Conservation (phyloP, 2,329 filamentous ascomycete species). For the Fusarium sp. region DNA sequence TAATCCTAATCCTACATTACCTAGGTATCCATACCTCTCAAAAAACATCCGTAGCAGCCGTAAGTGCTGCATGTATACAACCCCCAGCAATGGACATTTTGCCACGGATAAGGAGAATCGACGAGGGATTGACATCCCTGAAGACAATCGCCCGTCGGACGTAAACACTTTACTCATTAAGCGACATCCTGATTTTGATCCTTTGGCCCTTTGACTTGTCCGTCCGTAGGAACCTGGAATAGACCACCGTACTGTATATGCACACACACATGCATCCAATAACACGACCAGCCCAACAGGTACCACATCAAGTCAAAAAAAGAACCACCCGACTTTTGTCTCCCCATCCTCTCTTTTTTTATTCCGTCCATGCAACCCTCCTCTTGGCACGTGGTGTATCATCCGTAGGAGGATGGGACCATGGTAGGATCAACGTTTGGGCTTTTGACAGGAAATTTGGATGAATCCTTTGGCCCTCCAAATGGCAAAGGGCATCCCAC, state of each 20-base stretch:
- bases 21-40: not conserved
- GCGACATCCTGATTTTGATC: conserved; percentile 10
- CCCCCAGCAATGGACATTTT: not conserved
- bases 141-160: not conserved
- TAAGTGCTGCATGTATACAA: not conserved
- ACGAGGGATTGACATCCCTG: conserved; percentile 1
- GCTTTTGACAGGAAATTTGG: not conserved
- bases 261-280: conserved; percentile 18
- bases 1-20: no score
- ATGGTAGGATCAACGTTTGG: conserved; percentile 1
- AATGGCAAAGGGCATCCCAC: not conserved
- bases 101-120: not conserved
- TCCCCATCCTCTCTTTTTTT: not conserved
- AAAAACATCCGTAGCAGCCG: not conserved
- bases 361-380: conserved; percentile 26
- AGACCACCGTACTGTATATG: conserved; percentile 14
- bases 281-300: conserved; percentile 8
- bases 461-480: not conserved
- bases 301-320: conserved; percentile 9
- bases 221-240: conserved; percentile 8
- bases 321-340: conserved; percentile 11
- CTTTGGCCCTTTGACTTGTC: not conserved
- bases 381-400: conserved; percentile 26
- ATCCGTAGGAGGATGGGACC: not conserved
- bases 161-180: not conserved